Percentiles rank a stretch among this genome's conserved stretches.
These are phyloP conservation scores for Bidens hawaiensis DNA, from an alignment of 140 eudicot genomes.

Conservation along the genomic window DNA sequence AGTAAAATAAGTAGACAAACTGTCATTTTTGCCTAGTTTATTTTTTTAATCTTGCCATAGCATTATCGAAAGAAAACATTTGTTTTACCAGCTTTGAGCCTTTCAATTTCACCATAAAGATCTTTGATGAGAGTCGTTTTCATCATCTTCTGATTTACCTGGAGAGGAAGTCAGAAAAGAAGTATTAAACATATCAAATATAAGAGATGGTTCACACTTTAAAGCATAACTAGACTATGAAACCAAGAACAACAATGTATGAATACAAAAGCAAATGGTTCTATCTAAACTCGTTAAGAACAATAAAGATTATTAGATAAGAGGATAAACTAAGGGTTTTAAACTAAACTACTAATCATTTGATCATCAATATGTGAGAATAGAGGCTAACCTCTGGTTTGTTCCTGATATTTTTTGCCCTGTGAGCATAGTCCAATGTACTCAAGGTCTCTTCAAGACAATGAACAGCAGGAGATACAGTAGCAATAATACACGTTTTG, in stretches of 20 bases:
- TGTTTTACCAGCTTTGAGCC: conserved; percentile 72
- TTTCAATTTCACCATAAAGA: conserved; percentile 89
- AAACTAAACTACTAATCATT: background rate
- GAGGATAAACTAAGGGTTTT: background rate
- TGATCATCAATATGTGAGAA: background rate
- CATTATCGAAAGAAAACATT: background rate
- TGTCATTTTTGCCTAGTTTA: background rate
- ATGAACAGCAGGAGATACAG: conserved; percentile 96
- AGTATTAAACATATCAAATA: background rate
- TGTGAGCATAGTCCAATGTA: conserved; percentile 91
- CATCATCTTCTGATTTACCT: conserved; percentile 99
- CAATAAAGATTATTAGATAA: background rate
- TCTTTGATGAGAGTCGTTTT: conserved; percentile 90
- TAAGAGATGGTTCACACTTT: background rate
- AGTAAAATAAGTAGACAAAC: background rate
- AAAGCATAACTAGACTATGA: background rate
- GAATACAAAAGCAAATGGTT: background rate
- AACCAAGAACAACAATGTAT: background rate
- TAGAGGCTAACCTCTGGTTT: conserved; percentile 77
- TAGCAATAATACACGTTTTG: conserved; percentile 94
- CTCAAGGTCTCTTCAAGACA: conserved; percentile 95
- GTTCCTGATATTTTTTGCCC: conserved; percentile 83
- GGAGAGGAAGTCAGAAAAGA: background rate
- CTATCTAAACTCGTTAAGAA: background rate
- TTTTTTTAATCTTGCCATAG: background rate